These are phyloP conservation scores for Aspergillus floridensis DNA, from an alignment of 2,329 filamentous ascomycete species.

Conservation along the genomic window DNA sequence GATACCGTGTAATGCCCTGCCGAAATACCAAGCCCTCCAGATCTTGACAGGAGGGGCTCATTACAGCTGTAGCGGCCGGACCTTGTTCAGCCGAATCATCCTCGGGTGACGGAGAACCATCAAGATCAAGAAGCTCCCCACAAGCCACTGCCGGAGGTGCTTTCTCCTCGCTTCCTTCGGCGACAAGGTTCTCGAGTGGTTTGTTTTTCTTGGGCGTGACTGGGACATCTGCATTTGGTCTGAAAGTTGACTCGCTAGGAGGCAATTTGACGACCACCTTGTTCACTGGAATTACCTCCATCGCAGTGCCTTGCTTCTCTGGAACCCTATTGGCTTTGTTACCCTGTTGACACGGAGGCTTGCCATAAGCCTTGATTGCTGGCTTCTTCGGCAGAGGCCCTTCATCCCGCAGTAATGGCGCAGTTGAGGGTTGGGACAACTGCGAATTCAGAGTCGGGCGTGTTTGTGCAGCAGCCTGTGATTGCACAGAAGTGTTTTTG, in stretches of 20 bases:
- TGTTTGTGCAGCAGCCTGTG: no score
- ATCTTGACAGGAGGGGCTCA: slow-evolving; percentile 20
- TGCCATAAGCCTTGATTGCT: not conserved
- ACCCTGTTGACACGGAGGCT: no score
- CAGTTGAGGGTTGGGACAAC: no score
- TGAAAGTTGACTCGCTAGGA: no score
- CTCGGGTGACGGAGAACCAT: slow-evolving; percentile 10
- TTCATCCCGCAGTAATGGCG: not conserved
- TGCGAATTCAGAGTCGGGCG: no score
- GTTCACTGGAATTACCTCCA: not conserved
- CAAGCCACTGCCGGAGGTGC: slow-evolving; percentile 11
- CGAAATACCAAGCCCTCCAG: slow-evolving; percentile 22
- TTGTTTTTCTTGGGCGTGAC: not conserved
- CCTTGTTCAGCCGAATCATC: not conserved
- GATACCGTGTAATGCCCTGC: not conserved
- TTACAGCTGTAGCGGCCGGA: not conserved
- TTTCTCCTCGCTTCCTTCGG: not conserved
- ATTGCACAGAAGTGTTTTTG: no score
- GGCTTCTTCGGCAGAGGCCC: not conserved
- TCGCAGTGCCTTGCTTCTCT: not conserved
- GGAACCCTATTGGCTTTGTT: not conserved
- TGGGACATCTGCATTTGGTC: not conserved
- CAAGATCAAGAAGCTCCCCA: slow-evolving; percentile 24
- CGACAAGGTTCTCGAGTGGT: not conserved
- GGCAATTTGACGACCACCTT: not conserved